These are phyloP conservation scores for Puccinia horiana DNA, from an alignment of 1,284 basidiomycete genomes.

Conservation along the genomic window DNA sequence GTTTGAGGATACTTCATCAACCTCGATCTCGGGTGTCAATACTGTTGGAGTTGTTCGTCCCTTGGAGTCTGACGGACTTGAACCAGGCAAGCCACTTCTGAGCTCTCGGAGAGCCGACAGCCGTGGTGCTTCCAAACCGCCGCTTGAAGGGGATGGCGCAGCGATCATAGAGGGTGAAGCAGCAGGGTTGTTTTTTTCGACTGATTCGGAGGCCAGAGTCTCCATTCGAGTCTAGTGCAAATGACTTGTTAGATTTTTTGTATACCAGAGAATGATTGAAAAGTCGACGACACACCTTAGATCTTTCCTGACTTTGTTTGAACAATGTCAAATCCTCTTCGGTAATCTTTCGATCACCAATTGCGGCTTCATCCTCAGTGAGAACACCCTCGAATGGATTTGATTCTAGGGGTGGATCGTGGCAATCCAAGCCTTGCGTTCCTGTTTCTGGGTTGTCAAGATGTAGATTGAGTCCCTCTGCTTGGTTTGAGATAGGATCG, in stretches of 20 bases:
- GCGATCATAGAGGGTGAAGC: not conserved
- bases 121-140: not conserved
- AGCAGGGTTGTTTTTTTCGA: not conserved
- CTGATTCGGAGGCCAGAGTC: constrained; percentile 3
- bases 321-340: constrained; percentile 39
- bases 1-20: constrained; percentile 24
- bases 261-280: not conserved
- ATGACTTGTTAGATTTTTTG: too few species aligned
- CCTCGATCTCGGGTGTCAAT: constrained; percentile 12
- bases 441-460: not conserved
- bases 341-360: constrained; percentile 35
- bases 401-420: not conserved
- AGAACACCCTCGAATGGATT: constrained; percentile 36
- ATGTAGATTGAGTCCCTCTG: not conserved
- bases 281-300: constrained; percentile 1
- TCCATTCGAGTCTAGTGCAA: constrained; percentile 22
- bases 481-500: not conserved
- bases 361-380: constrained; percentile 22
- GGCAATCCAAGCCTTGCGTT: not conserved
- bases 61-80: constrained; percentile 2
- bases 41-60: constrained; percentile 5
- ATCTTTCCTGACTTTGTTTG: constrained; percentile 28
- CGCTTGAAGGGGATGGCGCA: not conserved
- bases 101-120: constrained; percentile 22
- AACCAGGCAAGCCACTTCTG: not conserved